Percentiles rank a stretch among this genome's conserved stretches.
Evolutionary conservation across 176 grass and related monocot species (phyloP).

Genomic region (Tuctoria greenei): DNA sequence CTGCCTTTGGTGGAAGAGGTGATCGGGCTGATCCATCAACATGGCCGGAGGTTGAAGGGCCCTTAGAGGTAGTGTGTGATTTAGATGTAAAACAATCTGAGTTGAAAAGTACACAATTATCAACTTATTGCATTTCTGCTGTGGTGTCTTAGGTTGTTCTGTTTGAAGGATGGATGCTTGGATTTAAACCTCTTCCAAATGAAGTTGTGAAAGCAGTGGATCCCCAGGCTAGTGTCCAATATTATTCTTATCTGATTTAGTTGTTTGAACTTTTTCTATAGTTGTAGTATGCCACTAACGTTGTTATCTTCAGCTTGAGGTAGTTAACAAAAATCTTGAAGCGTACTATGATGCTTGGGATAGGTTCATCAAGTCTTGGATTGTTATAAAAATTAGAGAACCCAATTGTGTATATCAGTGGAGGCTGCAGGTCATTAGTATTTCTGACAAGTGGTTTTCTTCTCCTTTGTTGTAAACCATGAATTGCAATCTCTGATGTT

Average conservation of each 20-base stretch:
- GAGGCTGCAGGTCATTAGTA: conserved; percentile 74
- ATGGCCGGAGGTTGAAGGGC: conserved; percentile 94
- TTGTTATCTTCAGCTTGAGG: conserved; percentile 66
- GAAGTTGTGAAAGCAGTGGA: conserved; percentile 85
- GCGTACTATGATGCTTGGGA: conserved; percentile 94
- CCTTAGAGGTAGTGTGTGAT: conserved; percentile 62
- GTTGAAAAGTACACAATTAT: conserved; percentile 24
- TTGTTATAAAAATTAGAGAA: conserved; percentile 95
- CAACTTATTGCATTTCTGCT: conserved; percentile 28
- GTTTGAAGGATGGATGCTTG: conserved; percentile 99
- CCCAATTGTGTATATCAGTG: conserved; percentile 86
- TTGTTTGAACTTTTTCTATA: conserved; percentile 8
- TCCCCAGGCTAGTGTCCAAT: conserved; percentile 55
- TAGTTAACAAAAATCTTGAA: conserved; percentile 86
- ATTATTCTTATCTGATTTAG: conserved; percentile 23
- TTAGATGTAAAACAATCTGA: neutral
- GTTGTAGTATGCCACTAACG: conserved; percentile 3
- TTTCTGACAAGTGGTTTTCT: conserved; percentile 7
- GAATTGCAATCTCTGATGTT: conserved; percentile 23
- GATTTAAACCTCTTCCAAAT: conserved; percentile 92
- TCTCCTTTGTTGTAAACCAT: neutral
- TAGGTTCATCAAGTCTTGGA: conserved; percentile 90
- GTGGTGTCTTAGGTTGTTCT: conserved; percentile 70
- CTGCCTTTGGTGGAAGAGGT: conserved; percentile 90
- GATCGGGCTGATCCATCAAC: conserved; percentile 86